Evolutionary conservation across 1,139 yeast genomes (phyloP), one percentile per base, ranked within the genome.

Genomic region (Kurtzmaniella quercitrusa): DNA sequence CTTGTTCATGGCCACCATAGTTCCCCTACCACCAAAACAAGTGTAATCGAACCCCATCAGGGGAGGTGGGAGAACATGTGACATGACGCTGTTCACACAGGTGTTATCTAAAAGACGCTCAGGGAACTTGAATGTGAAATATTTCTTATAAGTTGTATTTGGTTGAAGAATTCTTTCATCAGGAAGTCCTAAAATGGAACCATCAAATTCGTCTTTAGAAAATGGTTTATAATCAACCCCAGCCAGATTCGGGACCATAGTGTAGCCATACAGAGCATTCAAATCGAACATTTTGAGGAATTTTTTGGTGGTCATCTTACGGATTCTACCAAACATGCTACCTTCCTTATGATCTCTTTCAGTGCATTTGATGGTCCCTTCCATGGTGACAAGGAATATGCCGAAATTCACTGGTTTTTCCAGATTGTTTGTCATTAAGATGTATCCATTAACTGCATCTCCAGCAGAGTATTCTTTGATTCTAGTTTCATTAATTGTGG

Each of bases 101-200:
- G 73, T 63, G 31, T 73, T 74, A 53, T 83, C 90, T 37, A 84
- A 61, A 38, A 82, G 60, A 45, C 70, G 73, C 34, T 67, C 65
- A 0, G 90, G 91, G 45, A 84, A 73, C 55, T 74, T 80, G 59
- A 84, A 83, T 23, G 79, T 74, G 58, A 84, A 82, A 52, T 72
- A 77, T 56, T 83, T 83, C 54, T 82, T 82, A 55, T 81, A 80
- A 49, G 66, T 74, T 1, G 60, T 59, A 15, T 73, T 62, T 0
- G 89, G 85, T 44, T 63, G 60, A 29, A 84, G 62, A 0, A 74
- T 56, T 49, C 85, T 63, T 48, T 72, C 74, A 46, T 73, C 63
- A 0, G 79, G 75, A 12, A 84, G 58, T 0, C 87, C 89, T 43
- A 80, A 56, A 8, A 56, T 48, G 38, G 78, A 62, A 1, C 75